Percentiles rank a stretch among this genome's conserved stretches.
These are phyloP conservation scores for Geotrichum candidum DNA, from an alignment of 1,139 yeast species.

Conservation along the genomic window DNA sequence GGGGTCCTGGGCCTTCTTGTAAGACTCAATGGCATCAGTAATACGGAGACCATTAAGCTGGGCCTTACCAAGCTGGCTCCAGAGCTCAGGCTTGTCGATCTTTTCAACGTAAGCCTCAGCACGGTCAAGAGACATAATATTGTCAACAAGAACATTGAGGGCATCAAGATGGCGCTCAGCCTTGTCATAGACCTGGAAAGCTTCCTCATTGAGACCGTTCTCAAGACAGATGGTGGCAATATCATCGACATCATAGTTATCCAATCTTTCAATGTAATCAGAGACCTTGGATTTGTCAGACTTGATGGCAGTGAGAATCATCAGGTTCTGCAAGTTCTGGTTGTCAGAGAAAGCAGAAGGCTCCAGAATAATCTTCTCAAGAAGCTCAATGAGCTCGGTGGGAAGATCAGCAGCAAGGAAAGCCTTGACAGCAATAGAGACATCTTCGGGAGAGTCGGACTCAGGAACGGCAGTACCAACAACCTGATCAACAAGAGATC, in stretches of 20 bases:
- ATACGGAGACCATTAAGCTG: conserved; percentile 91
- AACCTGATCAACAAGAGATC: conserved; percentile 87
- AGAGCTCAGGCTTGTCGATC: conserved; percentile 75
- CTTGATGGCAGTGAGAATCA: conserved; percentile 89
- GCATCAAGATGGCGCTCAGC: conserved; percentile 76
- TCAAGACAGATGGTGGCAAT: conserved; percentile 91
- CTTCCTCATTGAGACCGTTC: conserved; percentile 86
- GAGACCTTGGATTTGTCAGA: conserved; percentile 85
- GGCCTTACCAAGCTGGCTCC: conserved; percentile 95
- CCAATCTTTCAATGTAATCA: conserved; percentile 80
- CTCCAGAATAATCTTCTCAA: conserved; percentile 92
- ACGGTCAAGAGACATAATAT: conserved; percentile 87
- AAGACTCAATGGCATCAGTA: conserved; percentile 82
- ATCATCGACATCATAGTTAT: conserved; percentile 87
- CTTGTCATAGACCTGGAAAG: conserved; percentile 86
- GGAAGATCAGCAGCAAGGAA: conserved; percentile 95
- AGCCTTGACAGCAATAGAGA: conserved; percentile 91
- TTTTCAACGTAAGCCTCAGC: conserved; percentile 92
- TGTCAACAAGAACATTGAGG: conserved; percentile 84
- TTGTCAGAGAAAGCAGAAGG: conserved; percentile 96
- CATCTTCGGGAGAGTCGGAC: conserved; percentile 90
- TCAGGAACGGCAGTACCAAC: conserved; percentile 97
- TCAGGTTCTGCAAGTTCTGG: conserved; percentile 86
- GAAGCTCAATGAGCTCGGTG: conserved; percentile 77
- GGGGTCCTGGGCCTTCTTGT: conserved; percentile 84